Base-by-base conservation (phyloP, 2,329 filamentous ascomycete genomes). In the Passalora sequoiae region DNA sequence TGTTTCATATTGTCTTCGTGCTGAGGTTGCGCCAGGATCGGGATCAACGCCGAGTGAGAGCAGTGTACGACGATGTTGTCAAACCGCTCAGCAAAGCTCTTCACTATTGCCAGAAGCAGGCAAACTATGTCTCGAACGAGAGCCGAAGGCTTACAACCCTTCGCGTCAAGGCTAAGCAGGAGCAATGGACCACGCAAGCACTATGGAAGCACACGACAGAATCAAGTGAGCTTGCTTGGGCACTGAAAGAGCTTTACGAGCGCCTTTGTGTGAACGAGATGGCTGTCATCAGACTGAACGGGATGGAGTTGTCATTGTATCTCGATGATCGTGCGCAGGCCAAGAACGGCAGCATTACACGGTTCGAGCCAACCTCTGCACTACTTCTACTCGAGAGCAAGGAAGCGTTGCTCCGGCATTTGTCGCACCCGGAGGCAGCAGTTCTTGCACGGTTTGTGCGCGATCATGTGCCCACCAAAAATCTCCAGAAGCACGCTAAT, bases 1-100 rank as follows among this genome's bases (percentile, higher is more conserved):
- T 97, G 91, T 98, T 98, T 68, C 94, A 96, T 64, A 78, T 96
- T 8, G 89, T 97, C 17, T 97, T 97, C 64, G 86, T 95, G 38
- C 71, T 96, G 52, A 84, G 87, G 54, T 86, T 89, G 3, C 83
- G 83, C 38, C 80, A 83, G 40, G 73, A 89, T 44, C 86, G 95
- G 60, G 81, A 84, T 53, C 84, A 86, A 44, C 74, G 71, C 59
- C 71, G 78, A 9, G 71, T 94, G 33, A 22, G 31, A 31, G 86
- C 94, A 51, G 82, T 96, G 61, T 95, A 95, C 63, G 76, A 86
- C 41, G 86, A 95, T 62, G 83, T 97, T 28, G 84, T 89, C 51
- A 92, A 89, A 65, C 94, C 94, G 66, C 83, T 95, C 57, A 89
- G 89, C 61, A 94, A 91, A 69, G 87, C 86, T 3, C 78, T 95